Percentiles rank a stretch among this genome's conserved stretches.
phyloP scores from a whole-genome alignment of 768 basidiomycete species.

The Brasilioporus rufonigricans region DNA sequence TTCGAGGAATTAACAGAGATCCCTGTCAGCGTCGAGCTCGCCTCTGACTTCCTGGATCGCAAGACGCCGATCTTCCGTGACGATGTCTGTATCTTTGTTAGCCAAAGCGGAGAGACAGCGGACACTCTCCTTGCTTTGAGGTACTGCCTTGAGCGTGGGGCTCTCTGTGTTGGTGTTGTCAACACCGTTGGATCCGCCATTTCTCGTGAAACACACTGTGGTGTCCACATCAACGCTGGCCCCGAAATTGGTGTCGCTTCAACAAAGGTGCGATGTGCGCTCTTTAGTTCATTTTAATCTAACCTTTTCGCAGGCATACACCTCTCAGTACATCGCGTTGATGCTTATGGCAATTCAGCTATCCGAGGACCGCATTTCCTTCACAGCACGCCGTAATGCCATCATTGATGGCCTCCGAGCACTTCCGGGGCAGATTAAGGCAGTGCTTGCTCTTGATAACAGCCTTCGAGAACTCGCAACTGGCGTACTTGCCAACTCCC shows the following conservation, averaged over 20 bases:
- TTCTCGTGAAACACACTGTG: conserved; percentile 97
- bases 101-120: conserved; percentile 98
- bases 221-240: conserved; percentile 99
- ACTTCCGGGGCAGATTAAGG: conserved; percentile 87
- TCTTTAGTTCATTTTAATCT: not conserved
- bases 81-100: conserved; percentile 94
- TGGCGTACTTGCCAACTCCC: conserved; percentile 72
- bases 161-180: conserved; percentile 95
- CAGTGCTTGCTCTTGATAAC: conserved; percentile 77
- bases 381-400: conserved; percentile 84
- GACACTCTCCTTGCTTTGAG: conserved; percentile 95
- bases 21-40: conserved; percentile 94
- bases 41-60: conserved; percentile 97
- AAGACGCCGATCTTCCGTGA: conserved; percentile 99
- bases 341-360: conserved; percentile 99
- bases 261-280: conserved; percentile 64
- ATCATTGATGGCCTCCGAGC: conserved; percentile 92
- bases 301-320: conserved; percentile 68
- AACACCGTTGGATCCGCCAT: conserved; percentile 98
- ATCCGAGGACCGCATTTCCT: conserved; percentile 94
- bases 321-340: conserved; percentile 97
- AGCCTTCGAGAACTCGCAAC: conserved; percentile 78
- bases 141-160: conserved; percentile 96
- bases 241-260: conserved; percentile 99
- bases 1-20: conserved; percentile 99